A percentile compares a stretch with the other conserved stretches of the same genome.
These are phyloP conservation scores for Coemansia aciculifera DNA, from an alignment of 192 early-diverging fungal species.

Conservation along the genomic window DNA sequence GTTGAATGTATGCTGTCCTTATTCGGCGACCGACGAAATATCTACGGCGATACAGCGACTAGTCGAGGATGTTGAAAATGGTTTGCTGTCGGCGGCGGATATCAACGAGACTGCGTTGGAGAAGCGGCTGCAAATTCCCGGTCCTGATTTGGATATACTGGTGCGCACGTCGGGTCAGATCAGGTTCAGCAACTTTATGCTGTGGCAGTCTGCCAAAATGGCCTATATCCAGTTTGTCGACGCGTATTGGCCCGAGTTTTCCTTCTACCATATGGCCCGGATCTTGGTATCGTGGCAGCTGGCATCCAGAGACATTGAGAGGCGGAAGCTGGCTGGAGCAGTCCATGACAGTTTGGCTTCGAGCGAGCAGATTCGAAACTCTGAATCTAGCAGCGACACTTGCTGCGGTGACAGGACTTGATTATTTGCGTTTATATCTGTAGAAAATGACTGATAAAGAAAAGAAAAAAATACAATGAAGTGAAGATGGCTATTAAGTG, in stretches of 20 bases:
- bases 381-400: conserved; percentile 12
- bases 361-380: not conserved
- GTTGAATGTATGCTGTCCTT: conserved; percentile 91
- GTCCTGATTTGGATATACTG: conserved; percentile 78
- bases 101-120: conserved; percentile 58
- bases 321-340: conserved; percentile 14
- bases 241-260: conserved; percentile 94
- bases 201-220: conserved; percentile 78
- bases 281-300: conserved; percentile 83
- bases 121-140: conserved; percentile 66
- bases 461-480: conserved; percentile 9
- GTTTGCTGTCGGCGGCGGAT: conserved; percentile 51
- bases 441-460: conserved; percentile 7
- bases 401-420: conserved; percentile 9
- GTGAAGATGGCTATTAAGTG: conserved; percentile 3
- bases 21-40: conserved; percentile 92
- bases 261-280: conserved; percentile 79
- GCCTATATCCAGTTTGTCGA: conserved; percentile 87
- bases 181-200: conserved; percentile 90
- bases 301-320: conserved; percentile 18
- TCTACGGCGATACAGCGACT: conserved; percentile 62
- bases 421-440: not conserved
- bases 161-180: conserved; percentile 96
- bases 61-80: conserved; percentile 62
- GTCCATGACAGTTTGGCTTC: not conserved